phyloP scores from a whole-genome alignment of 2,329 filamentous ascomycete species.

The Cryphonectria parasitica region DNA sequence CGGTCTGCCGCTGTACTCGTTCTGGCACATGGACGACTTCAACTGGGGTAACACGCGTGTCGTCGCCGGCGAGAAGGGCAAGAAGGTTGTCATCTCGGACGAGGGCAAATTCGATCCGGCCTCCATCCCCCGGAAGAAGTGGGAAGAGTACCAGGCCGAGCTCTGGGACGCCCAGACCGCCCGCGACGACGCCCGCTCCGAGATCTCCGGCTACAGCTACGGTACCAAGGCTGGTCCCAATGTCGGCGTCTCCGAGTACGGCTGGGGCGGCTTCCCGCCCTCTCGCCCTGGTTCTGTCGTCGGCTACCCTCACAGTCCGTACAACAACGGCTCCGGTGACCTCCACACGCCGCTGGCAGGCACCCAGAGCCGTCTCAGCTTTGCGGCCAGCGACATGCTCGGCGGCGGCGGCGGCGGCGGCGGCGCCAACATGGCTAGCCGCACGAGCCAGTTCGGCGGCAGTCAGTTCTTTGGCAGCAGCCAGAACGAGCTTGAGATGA shows the following conservation, averaged over 20 bases:
- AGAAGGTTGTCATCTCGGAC: conserved; percentile 90
- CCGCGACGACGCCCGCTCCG: conserved; percentile 80
- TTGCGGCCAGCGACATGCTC: conserved; percentile 72
- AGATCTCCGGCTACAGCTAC: conserved; percentile 92
- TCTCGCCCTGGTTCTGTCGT: conserved; percentile 61
- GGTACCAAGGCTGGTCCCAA: conserved; percentile 72
- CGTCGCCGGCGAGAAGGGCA: conserved; percentile 89
- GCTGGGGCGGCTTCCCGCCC: conserved; percentile 58
- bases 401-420: conserved; percentile 32
- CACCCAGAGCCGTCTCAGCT: conserved; percentile 71
- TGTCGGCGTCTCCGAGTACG: conserved; percentile 68
- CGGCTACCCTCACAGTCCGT: conserved; percentile 51
- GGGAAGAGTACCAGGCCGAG: conserved; percentile 98
- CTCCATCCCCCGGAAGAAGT: conserved; percentile 95
- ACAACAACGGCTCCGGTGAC: conserved; percentile 53
- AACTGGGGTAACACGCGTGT: conserved; percentile 99
- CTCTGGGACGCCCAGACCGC: conserved; percentile 92
- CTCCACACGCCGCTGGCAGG: conserved; percentile 47
- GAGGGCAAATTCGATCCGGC: conserved; percentile 97
- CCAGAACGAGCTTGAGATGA: conserved; percentile 74
- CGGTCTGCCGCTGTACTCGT: conserved; percentile 87
- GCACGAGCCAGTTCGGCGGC: conserved; percentile 64
- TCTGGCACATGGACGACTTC: conserved; percentile 99
- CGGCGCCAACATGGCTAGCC: conserved; percentile 41
- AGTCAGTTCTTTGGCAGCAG: conserved; percentile 59